Evolutionary conservation across 495 filamentous ascomycete species (phyloP).

Genomic region (Annulohypoxylon maeteangense): DNA sequence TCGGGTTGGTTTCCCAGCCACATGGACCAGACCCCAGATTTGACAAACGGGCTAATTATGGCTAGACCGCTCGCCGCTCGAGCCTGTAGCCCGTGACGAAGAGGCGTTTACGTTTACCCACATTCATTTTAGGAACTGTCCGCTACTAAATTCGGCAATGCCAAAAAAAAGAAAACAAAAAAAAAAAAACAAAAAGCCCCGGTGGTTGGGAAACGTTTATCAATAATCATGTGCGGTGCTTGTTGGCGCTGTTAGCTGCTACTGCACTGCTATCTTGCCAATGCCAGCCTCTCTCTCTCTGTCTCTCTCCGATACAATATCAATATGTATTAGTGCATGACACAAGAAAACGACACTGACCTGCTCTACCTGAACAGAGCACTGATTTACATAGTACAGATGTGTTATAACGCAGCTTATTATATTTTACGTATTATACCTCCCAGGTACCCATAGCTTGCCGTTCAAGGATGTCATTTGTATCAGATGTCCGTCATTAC

Average conservation of each 20-base stretch:
- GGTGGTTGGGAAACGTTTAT: constrained; percentile 3
- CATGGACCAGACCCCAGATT: constrained; percentile 44
- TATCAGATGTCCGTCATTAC: constrained; percentile 44
- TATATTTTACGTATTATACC: constrained; percentile 32
- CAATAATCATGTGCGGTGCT: not conserved
- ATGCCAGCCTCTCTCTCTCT: constrained; percentile 1
- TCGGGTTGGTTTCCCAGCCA: constrained; percentile 38
- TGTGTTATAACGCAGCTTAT: constrained; percentile 10
- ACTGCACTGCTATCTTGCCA: not conserved
- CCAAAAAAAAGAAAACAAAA: not conserved
- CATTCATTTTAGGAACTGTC: constrained; percentile 14
- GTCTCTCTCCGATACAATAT: no score
- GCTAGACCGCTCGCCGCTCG: constrained; percentile 23
- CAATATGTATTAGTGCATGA: constrained; percentile 15
- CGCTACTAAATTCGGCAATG: constrained; percentile 24
- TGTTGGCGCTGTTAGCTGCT: not conserved
- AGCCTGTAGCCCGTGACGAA: constrained; percentile 18
- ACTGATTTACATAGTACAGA: constrained; percentile 20
- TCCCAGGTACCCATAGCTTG: constrained; percentile 7
- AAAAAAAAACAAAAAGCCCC: not conserved
- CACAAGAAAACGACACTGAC: not conserved
- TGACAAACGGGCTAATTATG: constrained; percentile 43
- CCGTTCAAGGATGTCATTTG: constrained; percentile 35
- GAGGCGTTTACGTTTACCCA: constrained; percentile 20
- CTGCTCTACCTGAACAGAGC: constrained; percentile 5